Base-by-base conservation (phyloP, 345 rosid genomes). In the Tarenaya hassleriana region DNA sequence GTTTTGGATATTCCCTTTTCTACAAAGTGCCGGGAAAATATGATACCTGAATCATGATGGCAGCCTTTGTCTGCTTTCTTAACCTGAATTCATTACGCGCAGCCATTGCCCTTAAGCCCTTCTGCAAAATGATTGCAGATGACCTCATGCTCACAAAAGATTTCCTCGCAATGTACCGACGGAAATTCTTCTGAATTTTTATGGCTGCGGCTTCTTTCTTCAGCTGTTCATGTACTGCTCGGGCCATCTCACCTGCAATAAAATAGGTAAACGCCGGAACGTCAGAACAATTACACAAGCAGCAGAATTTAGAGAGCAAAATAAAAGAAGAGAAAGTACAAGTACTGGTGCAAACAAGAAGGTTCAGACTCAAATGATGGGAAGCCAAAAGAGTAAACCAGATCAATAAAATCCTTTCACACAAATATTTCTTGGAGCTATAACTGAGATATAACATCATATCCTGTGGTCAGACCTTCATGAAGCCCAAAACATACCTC, bases 71-170 rank as follows among this genome's bases (percentile, higher is more conserved):
- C 72, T 69, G 83, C 72, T 74, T 78, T 76, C 84, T 79, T 61
- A 79, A 76, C 61, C 95, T 73, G 66, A 80, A 87, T 58, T 83
- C 95, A 74, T 77, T 75, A 45, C 98, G 85, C 48, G 91, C 88
- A 75, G 72, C 73, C 96, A 88, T 88, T 43, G 80, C 82, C 72
- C 88, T 83, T 47, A 83, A 69, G 62, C 90, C 94, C 37, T 95
- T 75, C 84, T 92, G 96, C 80, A 92, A 63, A 21, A 61, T 62
- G 35, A 88, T 52, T 16, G 94, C 86, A 66, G 88, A 77, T 50
- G 70, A 71, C 62, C 69, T 70, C 38, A 62, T 50, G 31, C 63
- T 52, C 47, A 55, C 50, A 70, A 81, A 79, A 29, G 81, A 77
- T 68, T 73, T 77, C 68, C 74, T 74, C 61, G 77, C 82, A 43